Percentiles rank a stretch among this genome's conserved stretches.
Evolutionary conservation across 106 monocot genomes (phyloP).

Genomic region (Allium fistulosum): DNA sequence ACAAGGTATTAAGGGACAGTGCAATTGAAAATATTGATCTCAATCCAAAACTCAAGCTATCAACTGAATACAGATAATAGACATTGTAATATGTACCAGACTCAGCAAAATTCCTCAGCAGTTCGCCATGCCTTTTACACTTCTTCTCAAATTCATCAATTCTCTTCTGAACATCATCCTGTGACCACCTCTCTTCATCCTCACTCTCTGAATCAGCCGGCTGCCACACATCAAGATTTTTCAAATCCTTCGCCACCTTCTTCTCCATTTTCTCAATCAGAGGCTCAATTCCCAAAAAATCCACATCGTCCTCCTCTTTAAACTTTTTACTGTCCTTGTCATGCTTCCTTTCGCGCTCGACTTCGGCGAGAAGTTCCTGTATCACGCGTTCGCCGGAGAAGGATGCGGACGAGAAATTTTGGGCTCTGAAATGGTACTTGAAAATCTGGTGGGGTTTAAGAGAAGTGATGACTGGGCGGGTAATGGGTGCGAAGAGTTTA

Average conservation of each 20-base stretch:
- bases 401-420: not conserved
- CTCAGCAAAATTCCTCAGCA: constrained; percentile 50
- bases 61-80: too few species aligned
- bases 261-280: constrained; percentile 60
- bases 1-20: too few species aligned
- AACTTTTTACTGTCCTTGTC: constrained; percentile 29
- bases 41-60: too few species aligned
- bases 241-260: constrained; percentile 11
- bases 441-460: too few species aligned
- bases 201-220: constrained; percentile 69
- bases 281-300: constrained; percentile 44
- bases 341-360: constrained; percentile 38
- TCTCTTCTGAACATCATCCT: constrained; percentile 36
- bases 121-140: constrained; percentile 36
- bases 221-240: constrained; percentile 41
- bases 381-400: constrained; percentile 24
- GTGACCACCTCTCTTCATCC: constrained; percentile 58
- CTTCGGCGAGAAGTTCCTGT: constrained; percentile 49
- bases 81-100: constrained; percentile 26
- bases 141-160: constrained; percentile 39
- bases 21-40: too few species aligned
- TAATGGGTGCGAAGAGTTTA: too few species aligned
- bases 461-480: too few species aligned
- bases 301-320: constrained; percentile 36
- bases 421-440: too few species aligned